Evolutionary conservation across 352 stramenopile genomes (phyloP).

Genomic region (Globisporangium cystogenes): DNA sequence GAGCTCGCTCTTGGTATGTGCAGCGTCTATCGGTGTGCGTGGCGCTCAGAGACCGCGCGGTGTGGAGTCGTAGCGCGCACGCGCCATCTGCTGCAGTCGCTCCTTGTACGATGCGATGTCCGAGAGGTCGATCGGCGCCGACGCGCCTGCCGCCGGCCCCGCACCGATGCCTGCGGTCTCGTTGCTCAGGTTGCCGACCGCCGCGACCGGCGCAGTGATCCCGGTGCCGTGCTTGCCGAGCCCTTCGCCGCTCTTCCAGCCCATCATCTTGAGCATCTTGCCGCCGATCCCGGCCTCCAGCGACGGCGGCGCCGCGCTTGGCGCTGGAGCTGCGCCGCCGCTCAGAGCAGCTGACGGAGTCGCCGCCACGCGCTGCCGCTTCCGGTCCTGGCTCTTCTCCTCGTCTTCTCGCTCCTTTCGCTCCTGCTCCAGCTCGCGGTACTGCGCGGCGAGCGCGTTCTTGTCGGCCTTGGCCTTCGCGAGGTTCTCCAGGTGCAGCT

Average conservation of each 20-base stretch:
- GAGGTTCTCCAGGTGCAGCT: constrained; percentile 71
- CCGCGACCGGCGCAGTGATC: constrained; percentile 62
- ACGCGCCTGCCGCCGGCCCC: constrained; percentile 15
- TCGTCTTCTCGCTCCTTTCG: constrained; percentile 6
- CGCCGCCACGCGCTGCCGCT: constrained; percentile 9
- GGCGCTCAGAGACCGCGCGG: constrained; percentile 7
- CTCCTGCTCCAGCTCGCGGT: constrained; percentile 56
- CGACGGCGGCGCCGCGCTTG: constrained; percentile 10
- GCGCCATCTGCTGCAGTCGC: constrained; percentile 50
- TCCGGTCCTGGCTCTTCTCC: constrained; percentile 7
- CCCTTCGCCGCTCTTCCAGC: constrained; percentile 79
- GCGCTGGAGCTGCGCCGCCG: neutral
- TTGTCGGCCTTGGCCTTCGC: constrained; percentile 76
- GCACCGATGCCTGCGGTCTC: constrained; percentile 53
- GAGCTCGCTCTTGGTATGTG: neutral
- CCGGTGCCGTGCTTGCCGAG: constrained; percentile 77
- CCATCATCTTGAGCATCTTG: constrained; percentile 88
- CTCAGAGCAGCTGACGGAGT: neutral
- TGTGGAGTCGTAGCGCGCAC: constrained; percentile 45
- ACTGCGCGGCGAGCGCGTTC: constrained; percentile 46
- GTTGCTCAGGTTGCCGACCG: constrained; percentile 27
- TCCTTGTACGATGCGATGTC: constrained; percentile 57
- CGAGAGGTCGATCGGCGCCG: constrained; percentile 33
- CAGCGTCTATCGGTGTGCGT: neutral
- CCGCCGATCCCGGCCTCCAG: constrained; percentile 68